Evolutionary conservation across 2,329 filamentous ascomycete genomes (phyloP).

Genomic region (Dryadomyces sulphureus): DNA sequence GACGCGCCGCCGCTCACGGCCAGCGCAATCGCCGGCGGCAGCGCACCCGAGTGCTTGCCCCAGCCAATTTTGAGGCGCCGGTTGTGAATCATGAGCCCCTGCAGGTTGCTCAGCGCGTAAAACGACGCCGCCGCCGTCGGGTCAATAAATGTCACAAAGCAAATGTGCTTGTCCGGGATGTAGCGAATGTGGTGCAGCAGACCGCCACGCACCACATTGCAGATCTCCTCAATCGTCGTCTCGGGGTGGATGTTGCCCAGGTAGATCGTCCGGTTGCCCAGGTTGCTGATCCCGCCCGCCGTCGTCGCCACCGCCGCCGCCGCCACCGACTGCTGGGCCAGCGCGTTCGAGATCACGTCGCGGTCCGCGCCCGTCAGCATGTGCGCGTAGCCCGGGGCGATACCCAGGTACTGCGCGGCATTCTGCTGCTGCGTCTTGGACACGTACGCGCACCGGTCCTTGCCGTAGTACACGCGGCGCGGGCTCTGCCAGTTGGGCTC

Average conservation of each 20-base stretch:
- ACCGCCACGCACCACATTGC: conserved; percentile 93
- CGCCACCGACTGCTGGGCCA: conserved; percentile 94
- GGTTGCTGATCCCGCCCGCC: conserved; percentile 90
- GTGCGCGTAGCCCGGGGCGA: conserved; percentile 90
- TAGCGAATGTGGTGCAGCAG: conserved; percentile 96
- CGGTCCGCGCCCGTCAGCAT: conserved; percentile 92
- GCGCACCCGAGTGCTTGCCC: conserved; percentile 96
- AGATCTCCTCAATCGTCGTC: conserved; percentile 98
- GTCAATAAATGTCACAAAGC: conserved; percentile 98
- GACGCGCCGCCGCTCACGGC: conserved; percentile 94
- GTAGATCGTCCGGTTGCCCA: conserved; percentile 95
- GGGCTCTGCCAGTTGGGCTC: conserved; percentile 95
- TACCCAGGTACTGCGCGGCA: conserved; percentile 92
- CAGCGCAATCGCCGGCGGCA: conserved; percentile 88
- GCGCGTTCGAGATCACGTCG: conserved; percentile 87
- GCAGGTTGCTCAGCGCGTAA: conserved; percentile 92
- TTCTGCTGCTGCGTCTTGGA: conserved; percentile 99
- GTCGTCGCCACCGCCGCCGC: conserved; percentile 93
- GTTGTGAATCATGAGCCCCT: conserved; percentile 99
- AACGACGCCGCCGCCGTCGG: conserved; percentile 95
- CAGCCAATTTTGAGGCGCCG: conserved; percentile 94
- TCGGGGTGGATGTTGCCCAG: conserved; percentile 97
- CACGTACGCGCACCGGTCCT: conserved; percentile 95
- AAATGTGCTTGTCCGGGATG: conserved; percentile 99
- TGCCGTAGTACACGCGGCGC: conserved; percentile 93